These are phyloP conservation scores for California macrophylla DNA, from an alignment of 441 rosid species.

Conservation along the genomic window DNA sequence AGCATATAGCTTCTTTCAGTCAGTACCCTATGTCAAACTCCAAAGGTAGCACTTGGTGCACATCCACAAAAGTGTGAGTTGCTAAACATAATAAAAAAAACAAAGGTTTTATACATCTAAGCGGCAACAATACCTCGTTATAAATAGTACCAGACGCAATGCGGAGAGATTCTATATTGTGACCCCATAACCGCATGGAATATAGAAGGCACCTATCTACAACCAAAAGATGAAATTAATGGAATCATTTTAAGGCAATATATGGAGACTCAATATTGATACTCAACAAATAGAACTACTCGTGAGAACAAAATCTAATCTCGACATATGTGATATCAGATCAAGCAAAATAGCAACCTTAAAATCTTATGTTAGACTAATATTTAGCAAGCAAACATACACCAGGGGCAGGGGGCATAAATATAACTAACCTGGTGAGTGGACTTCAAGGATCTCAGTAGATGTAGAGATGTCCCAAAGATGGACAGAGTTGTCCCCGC, in stretches of 20 bases:
- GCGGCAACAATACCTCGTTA: slow-evolving; percentile 51
- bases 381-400: background rate
- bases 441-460: slow-evolving; percentile 45
- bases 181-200: slow-evolving; percentile 84
- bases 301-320: background rate
- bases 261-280: background rate
- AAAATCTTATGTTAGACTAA: background rate
- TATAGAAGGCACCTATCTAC: slow-evolving; percentile 77
- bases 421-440: slow-evolving; percentile 50
- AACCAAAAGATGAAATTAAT: slow-evolving; percentile 2
- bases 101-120: background rate
- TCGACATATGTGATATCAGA: background rate
- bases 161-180: slow-evolving; percentile 46
- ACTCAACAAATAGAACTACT: background rate
- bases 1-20: background rate
- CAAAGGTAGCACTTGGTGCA: background rate
- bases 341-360: background rate
- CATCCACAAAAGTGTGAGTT: background rate
- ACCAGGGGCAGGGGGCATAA: background rate
- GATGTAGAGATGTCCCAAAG: slow-evolving; percentile 57
- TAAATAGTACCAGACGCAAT: slow-evolving; percentile 85
- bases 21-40: background rate
- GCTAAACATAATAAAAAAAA: background rate
- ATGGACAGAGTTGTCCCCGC: slow-evolving; percentile 67
- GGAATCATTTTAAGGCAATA: background rate